Evolutionary conservation across 371 early-diverging fungal species (phyloP), one percentile per base, ranked within the genome.

Genomic region (Mortierella sp.): DNA sequence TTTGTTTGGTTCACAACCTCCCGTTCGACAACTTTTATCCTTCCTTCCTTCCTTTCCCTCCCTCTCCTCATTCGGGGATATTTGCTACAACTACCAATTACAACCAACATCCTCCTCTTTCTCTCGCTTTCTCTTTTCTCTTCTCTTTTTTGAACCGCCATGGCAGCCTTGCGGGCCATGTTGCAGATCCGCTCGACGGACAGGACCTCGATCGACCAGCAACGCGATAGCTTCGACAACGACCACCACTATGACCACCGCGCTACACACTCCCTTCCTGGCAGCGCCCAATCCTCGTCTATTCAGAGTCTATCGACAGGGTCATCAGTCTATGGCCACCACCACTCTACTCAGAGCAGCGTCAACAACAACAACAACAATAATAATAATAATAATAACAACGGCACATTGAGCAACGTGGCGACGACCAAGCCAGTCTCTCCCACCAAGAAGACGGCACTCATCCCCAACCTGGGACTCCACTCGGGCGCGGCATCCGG

Each of bases 401-500:
- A 37, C 37, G 37, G 58, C 64, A 48, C n/a, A n/a, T n/a, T 31
- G 37, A 39, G 65, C 53, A 31, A n/a, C 26, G 1, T 68, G 10
- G n/a, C 47, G n/a, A 6, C 45, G n/a, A 26, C 58, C 29, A 69
- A 70, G 50, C 31, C 71, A 41, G 26, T 34, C 4, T 24, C 66
- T 3, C 48, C 66, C 10, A 24, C 50, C 52, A 66, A 70, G 43
- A 70, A 66, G 52, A 48, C 47, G 11, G 39, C 58, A 31, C 19
- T 58, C 58, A 37, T 64, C 10, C 45, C 58, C 31, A 80, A 85
- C 48, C 73, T 91, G 47, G 90, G 90, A 40, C 85, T 91, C 29
- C 91, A 90, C 74, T 88, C 88, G 76, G 92, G 89, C n/a, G 87
- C 91, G 24, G 90, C 88, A 10, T 89, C 86, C 50, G 92, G 92